Base-by-base conservation (phyloP, 257 asterid genomes). In the Euphrasia confusa region DNA sequence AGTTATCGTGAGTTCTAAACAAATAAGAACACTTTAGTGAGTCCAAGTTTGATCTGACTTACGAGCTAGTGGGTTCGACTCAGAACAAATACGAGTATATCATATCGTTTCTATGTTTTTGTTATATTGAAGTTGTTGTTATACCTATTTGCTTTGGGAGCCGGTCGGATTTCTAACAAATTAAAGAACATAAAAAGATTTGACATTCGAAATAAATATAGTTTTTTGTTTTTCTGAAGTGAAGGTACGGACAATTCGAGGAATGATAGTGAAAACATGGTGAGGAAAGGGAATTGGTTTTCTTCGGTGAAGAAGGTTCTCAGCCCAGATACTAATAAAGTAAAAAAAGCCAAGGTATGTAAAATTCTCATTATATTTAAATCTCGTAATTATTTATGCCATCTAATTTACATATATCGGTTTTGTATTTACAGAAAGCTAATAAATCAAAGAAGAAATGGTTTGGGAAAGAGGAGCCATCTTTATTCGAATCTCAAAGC, bases 261-360 rank as follows among this genome's bases (percentile, higher is more conserved):
- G 83, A 81, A 81, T 75, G 78, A 74, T 79, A 74, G 61, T 39
- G 63, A 67, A 24, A 91, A 35, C 40, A 35, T 92, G 98, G 95
- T 88, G 56, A 81, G 77, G 84, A 89, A 83, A 81, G 87, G 95
- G 75, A 78, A 84, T 78, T 92, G 98, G 96, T 80, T 92, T 66
- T 86, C 93, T 58, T 83, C 97, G 4, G 86, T 92, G 49, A 92
- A 86, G 83, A 89, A 86, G 79, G 97, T 81, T 76, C 78, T 89
- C 60, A 89, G 89, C 72, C 93, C 97, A 14, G 78, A 78, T 66
- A 79, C 87, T 17, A 84, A 37, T 8, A 37, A 83, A 81, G 81
- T 30, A 50, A 81, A 80, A 70, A 84, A 71, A 63, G 50, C 74
- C 64, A 76, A 79, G 86, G 90, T 87, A 61, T 63, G 70, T 59